Evolutionary conservation across 2,329 filamentous ascomycete genomes (phyloP).

Genomic region (Apiospora marii): DNA sequence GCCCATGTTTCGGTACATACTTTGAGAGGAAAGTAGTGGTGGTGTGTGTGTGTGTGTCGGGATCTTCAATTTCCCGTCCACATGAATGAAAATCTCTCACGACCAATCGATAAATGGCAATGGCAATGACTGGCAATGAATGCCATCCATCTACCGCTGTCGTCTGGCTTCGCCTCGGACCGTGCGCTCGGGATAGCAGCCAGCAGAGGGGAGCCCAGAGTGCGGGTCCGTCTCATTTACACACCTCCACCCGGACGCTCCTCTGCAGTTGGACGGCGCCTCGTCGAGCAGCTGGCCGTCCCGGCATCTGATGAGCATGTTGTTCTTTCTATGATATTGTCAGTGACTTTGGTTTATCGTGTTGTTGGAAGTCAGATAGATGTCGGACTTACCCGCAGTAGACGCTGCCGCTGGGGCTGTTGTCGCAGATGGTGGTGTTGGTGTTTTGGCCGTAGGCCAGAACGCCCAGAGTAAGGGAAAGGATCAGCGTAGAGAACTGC

Average conservation of each 20-base stretch:
- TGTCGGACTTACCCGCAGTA: background rate
- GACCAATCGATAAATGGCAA: background rate
- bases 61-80: background rate
- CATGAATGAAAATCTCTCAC: background rate
- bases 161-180: background rate
- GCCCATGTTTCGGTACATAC: slow-evolving; percentile 13
- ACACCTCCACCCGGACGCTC: background rate
- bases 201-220: background rate
- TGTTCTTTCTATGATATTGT: background rate
- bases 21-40: background rate
- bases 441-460: background rate
- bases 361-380: background rate
- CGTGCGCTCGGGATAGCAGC: slow-evolving; percentile 1
- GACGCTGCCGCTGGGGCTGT: background rate
- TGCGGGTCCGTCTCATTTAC: background rate
- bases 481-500: background rate
- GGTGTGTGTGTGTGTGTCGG: background rate
- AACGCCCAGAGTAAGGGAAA: background rate
- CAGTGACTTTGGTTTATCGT: background rate
- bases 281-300: background rate
- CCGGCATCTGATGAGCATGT: background rate
- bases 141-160: background rate
- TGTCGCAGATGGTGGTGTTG: background rate
- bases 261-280: background rate
- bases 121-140: no score